Conservation (phyloP, 2,329 filamentous ascomycete genomes). For the Sclerotiophoma versabilis region DNA sequence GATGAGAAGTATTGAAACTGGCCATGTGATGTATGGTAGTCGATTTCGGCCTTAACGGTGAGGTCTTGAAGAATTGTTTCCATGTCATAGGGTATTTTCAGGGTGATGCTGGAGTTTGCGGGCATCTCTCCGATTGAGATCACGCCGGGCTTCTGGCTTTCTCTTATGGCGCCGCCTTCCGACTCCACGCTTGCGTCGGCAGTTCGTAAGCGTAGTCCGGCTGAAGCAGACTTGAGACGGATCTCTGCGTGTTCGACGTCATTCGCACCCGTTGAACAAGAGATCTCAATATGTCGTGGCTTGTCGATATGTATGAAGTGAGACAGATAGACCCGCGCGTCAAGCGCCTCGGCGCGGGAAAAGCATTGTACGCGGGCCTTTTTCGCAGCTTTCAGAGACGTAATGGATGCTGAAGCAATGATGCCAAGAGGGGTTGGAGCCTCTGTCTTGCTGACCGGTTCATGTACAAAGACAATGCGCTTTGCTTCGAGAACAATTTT, state of each 20-base stretch:
- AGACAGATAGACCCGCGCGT: slow-evolving; percentile 70
- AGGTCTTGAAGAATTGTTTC: slow-evolving; percentile 78
- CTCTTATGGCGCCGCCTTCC: slow-evolving; percentile 51
- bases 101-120: slow-evolving; percentile 57
- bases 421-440: slow-evolving; percentile 58
- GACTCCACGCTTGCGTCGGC: slow-evolving; percentile 56
- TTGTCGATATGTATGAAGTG: slow-evolving; percentile 80
- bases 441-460: slow-evolving; percentile 63
- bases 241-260: slow-evolving; percentile 59
- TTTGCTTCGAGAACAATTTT: slow-evolving; percentile 70
- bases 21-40: slow-evolving; percentile 72
- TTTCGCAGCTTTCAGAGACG: slow-evolving; percentile 45
- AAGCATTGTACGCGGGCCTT: slow-evolving; percentile 73
- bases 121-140: slow-evolving; percentile 57
- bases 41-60: slow-evolving; percentile 76
- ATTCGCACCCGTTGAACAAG: slow-evolving; percentile 78
- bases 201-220: slow-evolving; percentile 65
- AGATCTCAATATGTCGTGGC: slow-evolving; percentile 77
- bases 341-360: slow-evolving; percentile 71
- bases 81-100: slow-evolving; percentile 81
- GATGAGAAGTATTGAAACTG: slow-evolving; percentile 69
- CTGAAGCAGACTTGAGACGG: slow-evolving; percentile 65
- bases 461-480: slow-evolving; percentile 71
- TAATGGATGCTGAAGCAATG: slow-evolving; percentile 48
- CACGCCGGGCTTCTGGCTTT: slow-evolving; percentile 55